These are phyloP conservation scores for Geoglossum glabrum DNA, from an alignment of 495 filamentous ascomycete species.

Conservation along the genomic window DNA sequence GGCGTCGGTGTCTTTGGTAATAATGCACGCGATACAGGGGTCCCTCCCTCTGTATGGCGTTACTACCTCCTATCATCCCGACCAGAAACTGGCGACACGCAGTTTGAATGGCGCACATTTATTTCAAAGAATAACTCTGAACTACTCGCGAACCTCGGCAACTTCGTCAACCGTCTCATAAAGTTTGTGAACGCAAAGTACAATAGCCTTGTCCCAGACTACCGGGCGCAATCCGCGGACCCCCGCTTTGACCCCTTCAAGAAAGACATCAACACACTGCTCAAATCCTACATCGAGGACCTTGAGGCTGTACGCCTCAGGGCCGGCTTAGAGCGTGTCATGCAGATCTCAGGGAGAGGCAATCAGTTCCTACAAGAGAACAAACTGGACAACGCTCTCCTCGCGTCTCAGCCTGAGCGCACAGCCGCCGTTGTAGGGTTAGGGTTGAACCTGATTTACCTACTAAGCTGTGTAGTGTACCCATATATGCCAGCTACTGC, in stretches of 20 bases:
- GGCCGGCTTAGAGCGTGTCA: conserved; percentile 45
- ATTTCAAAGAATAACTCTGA: conserved; percentile 77
- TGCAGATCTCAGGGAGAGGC: conserved; percentile 50
- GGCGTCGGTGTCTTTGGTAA: conserved; percentile 82
- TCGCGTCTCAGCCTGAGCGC: conserved; percentile 49
- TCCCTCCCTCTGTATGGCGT: conserved; percentile 73
- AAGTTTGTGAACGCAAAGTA: conserved; percentile 68
- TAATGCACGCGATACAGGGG: conserved; percentile 71
- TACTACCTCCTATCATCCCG: conserved; percentile 81
- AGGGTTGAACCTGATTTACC: conserved; percentile 62
- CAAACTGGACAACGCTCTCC: conserved; percentile 61
- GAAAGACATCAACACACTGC: conserved; percentile 34
- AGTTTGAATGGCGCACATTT: conserved; percentile 79
- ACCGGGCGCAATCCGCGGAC: conserved; percentile 10
- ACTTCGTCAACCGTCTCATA: conserved; percentile 82
- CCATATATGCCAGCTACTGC: conserved; percentile 79
- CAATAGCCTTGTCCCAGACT: conserved; percentile 50
- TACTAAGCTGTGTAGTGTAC: conserved; percentile 52
- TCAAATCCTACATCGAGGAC: conserved; percentile 49
- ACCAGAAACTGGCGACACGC: conserved; percentile 72
- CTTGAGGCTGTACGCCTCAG: conserved; percentile 60
- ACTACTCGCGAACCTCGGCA: conserved; percentile 75
- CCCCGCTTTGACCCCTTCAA: conserved; percentile 35
- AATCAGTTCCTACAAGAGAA: conserved; percentile 71
- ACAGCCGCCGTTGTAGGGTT: conserved; percentile 61